These are phyloP conservation scores for Blastobotrys persicus DNA, from an alignment of 1,139 yeast species.

Conservation along the genomic window DNA sequence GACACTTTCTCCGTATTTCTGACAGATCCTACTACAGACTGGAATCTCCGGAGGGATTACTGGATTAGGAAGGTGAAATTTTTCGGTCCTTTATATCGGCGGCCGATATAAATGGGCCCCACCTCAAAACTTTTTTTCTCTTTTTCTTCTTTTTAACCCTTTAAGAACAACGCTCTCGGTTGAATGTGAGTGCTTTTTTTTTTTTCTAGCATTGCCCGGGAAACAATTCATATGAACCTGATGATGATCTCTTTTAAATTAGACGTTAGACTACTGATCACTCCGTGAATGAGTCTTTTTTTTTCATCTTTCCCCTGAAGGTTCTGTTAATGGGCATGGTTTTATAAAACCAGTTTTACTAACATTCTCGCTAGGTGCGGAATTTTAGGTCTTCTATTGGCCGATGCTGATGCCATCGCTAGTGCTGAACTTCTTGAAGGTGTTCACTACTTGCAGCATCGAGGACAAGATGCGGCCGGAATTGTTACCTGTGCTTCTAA, in stretches of 20 bases:
- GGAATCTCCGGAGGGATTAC: background rate
- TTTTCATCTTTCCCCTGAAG: slow-evolving; percentile 33
- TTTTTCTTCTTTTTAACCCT: slow-evolving; percentile 9
- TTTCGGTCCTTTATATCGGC: slow-evolving; percentile 1
- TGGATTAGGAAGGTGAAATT: slow-evolving; percentile 3
- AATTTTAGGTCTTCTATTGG: slow-evolving; percentile 79
- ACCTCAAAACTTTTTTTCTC: background rate
- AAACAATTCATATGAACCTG: background rate
- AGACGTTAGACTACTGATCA: slow-evolving; percentile 56
- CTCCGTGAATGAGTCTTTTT: slow-evolving; percentile 39
- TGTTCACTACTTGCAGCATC: slow-evolving; percentile 87
- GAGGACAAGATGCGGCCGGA: slow-evolving; percentile 99
- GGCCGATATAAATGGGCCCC: background rate
- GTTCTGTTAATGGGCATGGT: too few relatives aligned
- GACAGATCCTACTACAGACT: background rate
- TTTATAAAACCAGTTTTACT: too few relatives aligned
- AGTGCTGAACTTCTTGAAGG: slow-evolving; percentile 93
- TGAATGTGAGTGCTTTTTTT: slow-evolving; percentile 8
- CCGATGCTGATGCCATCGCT: slow-evolving; percentile 69
- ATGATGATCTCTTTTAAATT: slow-evolving; percentile 27
- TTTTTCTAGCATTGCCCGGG: too few relatives aligned
- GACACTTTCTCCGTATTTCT: background rate
- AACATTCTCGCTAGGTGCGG: slow-evolving; percentile 67
- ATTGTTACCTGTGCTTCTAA: slow-evolving; percentile 92
- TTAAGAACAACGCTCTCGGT: background rate